Evolutionary conservation across 148 eudicot genomes (phyloP).

Genomic region (Diospyros kaki): DNA sequence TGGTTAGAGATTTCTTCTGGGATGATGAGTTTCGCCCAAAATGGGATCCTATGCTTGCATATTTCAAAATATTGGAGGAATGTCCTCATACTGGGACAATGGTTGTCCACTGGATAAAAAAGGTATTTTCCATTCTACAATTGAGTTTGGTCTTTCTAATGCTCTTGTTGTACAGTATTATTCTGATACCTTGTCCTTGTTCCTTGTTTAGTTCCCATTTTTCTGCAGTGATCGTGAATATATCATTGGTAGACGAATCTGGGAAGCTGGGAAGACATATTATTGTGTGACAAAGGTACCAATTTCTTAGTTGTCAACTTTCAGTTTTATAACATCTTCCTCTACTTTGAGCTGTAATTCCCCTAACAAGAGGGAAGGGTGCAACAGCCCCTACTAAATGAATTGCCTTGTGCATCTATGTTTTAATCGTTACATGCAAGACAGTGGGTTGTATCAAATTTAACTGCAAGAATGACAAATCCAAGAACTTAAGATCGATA

Average conservation of each 20-base stretch:
- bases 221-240: slow-evolving; percentile 99
- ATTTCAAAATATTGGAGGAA: slow-evolving; percentile 73
- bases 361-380: not conserved
- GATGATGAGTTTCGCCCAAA: slow-evolving; percentile 93
- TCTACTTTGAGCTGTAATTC: not conserved
- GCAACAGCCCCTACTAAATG: not conserved
- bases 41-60: slow-evolving; percentile 94
- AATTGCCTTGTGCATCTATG: not conserved
- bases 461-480: not conserved
- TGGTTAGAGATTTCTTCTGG: slow-evolving; percentile 98
- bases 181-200: slow-evolving; percentile 13
- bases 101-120: slow-evolving; percentile 88
- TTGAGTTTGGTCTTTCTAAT: not conserved
- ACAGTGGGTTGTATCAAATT: not conserved
- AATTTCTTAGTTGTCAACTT: not conserved
- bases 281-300: slow-evolving; percentile 92
- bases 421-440: not conserved
- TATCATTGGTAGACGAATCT: slow-evolving; percentile 86
- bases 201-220: slow-evolving; percentile 81
- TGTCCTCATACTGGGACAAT: slow-evolving; percentile 62
- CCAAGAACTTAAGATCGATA: not conserved
- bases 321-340: not conserved
- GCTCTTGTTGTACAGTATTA: not conserved
- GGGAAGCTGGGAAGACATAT: slow-evolving; percentile 83
- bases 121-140: slow-evolving; percentile 35